Evolutionary conservation across 306 rosid species (phyloP).

Genomic region (Trifolium fragiferum): DNA sequence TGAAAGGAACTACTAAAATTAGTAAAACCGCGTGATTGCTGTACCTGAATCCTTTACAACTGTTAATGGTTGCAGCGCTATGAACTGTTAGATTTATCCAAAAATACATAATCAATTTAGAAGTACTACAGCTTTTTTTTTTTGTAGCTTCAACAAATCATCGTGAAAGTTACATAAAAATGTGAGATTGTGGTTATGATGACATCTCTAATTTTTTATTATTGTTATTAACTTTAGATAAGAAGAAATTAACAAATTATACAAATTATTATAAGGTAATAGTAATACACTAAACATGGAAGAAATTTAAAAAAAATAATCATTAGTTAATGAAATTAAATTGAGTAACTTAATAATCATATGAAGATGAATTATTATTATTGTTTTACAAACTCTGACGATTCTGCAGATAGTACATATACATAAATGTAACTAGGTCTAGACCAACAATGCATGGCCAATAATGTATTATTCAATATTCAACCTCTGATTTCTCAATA

Average conservation of each 20-base stretch:
- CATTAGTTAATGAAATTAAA: too few relatives aligned
- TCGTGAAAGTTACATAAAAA: background rate
- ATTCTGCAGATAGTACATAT: conserved; percentile 51
- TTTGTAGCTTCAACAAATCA: too few relatives aligned
- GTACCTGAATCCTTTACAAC: too few relatives aligned
- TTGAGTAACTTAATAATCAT: background rate
- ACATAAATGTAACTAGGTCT: conserved; percentile 26
- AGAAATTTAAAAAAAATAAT: too few relatives aligned
- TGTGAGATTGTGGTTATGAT: background rate
- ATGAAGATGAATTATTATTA: background rate
- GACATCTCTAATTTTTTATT: too few relatives aligned
- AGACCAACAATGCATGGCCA: conserved; percentile 45
- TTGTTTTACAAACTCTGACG: conserved; percentile 29
- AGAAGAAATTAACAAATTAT: background rate
- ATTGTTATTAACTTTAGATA: background rate
- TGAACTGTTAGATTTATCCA: too few relatives aligned
- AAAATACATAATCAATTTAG: too few relatives aligned
- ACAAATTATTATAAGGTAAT: too few relatives aligned
- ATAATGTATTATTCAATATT: conserved; percentile 41
- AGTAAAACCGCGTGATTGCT: background rate
- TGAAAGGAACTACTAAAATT: background rate
- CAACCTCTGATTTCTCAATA: conserved; percentile 52
- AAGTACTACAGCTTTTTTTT: too few relatives aligned
- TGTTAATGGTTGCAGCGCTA: too few relatives aligned
- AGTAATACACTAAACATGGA: too few relatives aligned